A percentile compares a stretch with the other conserved stretches of the same genome.
Evolutionary conservation across 352 stramenopile species (phyloP).

Genomic region (Pythium folliculosum): DNA sequence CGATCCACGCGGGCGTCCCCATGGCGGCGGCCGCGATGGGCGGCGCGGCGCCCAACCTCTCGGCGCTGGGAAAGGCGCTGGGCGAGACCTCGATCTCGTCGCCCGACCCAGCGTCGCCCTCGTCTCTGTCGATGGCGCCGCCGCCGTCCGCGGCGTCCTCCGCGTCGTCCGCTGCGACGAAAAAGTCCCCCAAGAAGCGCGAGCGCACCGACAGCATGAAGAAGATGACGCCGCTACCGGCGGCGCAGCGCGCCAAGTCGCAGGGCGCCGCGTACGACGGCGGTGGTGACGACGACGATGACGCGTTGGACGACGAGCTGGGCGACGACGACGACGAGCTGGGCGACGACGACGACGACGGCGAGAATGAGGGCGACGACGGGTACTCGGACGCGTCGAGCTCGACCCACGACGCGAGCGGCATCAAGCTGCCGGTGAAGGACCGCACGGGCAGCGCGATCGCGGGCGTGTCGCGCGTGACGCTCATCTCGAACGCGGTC

Average conservation of each 20-base stretch:
- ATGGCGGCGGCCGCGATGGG: constrained; percentile 10
- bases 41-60: constrained; percentile 50
- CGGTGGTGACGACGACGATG: constrained; percentile 18
- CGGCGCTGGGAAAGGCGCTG: constrained; percentile 73
- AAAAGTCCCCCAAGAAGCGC: constrained; percentile 81
- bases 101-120: constrained; percentile 21
- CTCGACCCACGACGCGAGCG: constrained; percentile 17
- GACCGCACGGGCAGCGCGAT: constrained; percentile 76
- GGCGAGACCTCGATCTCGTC: constrained; percentile 75
- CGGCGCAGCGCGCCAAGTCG: constrained; percentile 55
- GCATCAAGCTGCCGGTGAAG: constrained; percentile 61
- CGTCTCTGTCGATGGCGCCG: constrained; percentile 29
- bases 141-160: constrained; percentile 17
- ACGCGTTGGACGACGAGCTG: constrained; percentile 28
- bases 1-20: constrained; percentile 19
- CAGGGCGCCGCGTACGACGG: constrained; percentile 27
- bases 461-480: constrained; percentile 58
- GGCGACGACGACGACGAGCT: constrained; percentile 31
- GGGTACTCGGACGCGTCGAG: constrained; percentile 29
- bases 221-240: constrained; percentile 63
- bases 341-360: constrained; percentile 18
- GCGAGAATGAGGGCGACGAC: constrained; percentile 5
- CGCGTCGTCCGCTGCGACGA: constrained; percentile 21
- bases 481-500: constrained; percentile 74
- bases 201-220: constrained; percentile 87